These are phyloP conservation scores for Eremochloa ophiuroides DNA, from an alignment of 176 grass and related monocot genomes.

Conservation along the genomic window DNA sequence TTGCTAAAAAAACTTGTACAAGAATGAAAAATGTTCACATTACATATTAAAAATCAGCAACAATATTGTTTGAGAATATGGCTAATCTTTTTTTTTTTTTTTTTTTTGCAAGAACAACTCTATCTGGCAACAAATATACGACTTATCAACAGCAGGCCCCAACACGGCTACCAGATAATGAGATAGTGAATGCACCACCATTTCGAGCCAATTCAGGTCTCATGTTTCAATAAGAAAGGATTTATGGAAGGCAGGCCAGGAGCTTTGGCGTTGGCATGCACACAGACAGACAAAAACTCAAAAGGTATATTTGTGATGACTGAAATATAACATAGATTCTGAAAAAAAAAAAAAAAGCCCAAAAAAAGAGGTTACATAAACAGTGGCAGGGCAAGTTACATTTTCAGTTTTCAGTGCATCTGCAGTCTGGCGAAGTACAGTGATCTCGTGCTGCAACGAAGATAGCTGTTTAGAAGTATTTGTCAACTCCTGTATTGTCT, in stretches of 20 bases:
- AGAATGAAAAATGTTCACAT: neutral
- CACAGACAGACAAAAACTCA: neutral
- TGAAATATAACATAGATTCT: neutral
- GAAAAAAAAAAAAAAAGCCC: neutral
- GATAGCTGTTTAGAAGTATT: conserved; percentile 90
- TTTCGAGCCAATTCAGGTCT: neutral
- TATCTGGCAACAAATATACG: neutral
- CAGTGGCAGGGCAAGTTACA: conserved; percentile 39
- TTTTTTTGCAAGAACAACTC: neutral
- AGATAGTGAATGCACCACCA: neutral
- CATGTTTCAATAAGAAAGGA: neutral
- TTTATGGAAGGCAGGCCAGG: neutral
- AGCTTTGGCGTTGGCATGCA: neutral
- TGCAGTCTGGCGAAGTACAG: conserved; percentile 63
- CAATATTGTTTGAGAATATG: neutral
- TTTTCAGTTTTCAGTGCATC: conserved; percentile 79
- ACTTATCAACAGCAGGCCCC: neutral
- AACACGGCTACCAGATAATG: neutral
- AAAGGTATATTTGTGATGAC: conserved; percentile 1
- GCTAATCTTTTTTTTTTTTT: neutral
- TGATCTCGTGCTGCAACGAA: conserved; percentile 71
- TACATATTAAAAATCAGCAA: neutral
- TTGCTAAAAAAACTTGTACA: neutral
- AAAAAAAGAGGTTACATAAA: neutral
- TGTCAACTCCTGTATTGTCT: conserved; percentile 96